Percentiles rank a stretch among this genome's conserved stretches.
Evolutionary conservation across 2,329 filamentous ascomycete genomes (phyloP).

Genomic region (Tolypocladium capitatum): DNA sequence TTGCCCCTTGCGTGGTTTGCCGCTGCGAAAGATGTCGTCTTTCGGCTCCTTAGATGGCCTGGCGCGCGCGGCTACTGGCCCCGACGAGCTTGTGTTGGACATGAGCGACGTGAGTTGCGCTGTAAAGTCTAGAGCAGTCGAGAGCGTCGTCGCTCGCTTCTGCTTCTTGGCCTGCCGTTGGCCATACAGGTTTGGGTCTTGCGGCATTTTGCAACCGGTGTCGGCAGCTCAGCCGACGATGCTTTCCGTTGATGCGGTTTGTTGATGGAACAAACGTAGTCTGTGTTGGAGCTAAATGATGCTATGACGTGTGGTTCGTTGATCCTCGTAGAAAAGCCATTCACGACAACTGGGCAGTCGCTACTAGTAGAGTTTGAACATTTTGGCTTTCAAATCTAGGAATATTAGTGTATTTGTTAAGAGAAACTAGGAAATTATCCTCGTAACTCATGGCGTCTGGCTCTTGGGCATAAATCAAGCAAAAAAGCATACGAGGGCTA

Average conservation of each 20-base stretch:
- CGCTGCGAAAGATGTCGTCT: constrained; percentile 30
- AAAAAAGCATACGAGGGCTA: too few species aligned
- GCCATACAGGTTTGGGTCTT: constrained; percentile 66
- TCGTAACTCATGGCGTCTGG: too few species aligned
- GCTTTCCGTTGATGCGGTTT: background rate
- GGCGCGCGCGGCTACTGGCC: constrained; percentile 24
- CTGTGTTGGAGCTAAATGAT: background rate
- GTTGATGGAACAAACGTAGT: background rate
- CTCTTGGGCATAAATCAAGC: too few species aligned
- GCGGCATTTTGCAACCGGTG: constrained; percentile 31
- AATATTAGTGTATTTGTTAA: too few species aligned
- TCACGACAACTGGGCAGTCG: too few species aligned
- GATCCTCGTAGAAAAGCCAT: too few species aligned
- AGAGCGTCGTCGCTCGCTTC: constrained; percentile 56
- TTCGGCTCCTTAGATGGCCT: constrained; percentile 34
- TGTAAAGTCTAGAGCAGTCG: constrained; percentile 70
- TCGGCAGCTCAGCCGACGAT: background rate
- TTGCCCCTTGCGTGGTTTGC: constrained; percentile 11
- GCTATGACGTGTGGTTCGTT: too few species aligned
- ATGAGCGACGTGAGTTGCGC: constrained; percentile 77
- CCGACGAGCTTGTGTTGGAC: constrained; percentile 32
- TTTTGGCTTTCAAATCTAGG: too few species aligned
- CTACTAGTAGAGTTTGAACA: too few species aligned
- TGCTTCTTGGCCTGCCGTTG: constrained; percentile 56
- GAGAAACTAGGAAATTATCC: too few species aligned